Percentiles rank a stretch among this genome's conserved stretches.
Conservation (phyloP, 106 monocot genomes). For the Triglochin maritima region DNA sequence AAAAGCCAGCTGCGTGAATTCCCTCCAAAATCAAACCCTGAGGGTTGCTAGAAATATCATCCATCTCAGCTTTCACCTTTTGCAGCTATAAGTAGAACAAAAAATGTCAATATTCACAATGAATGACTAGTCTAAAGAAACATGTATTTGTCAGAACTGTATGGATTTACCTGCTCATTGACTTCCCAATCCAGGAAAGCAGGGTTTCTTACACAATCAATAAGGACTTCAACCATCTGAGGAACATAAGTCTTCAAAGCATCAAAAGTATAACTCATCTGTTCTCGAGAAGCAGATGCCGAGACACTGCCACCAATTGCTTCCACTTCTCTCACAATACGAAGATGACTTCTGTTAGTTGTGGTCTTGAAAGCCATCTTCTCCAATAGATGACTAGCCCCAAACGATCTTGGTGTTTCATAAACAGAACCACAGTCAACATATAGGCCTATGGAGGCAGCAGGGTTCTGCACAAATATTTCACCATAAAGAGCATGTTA, state of each 20-base stretch:
- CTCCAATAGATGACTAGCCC: slow-evolving; percentile 58
- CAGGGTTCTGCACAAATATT: slow-evolving; percentile 30
- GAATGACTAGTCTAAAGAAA: not conserved
- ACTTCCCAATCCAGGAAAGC: slow-evolving; percentile 83
- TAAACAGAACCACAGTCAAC: slow-evolving; percentile 69
- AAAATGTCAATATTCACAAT: not conserved
- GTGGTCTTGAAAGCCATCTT: slow-evolving; percentile 74
- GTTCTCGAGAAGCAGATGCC: slow-evolving; percentile 67
- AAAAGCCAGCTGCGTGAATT: slow-evolving; percentile 63
- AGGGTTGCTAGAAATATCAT: slow-evolving; percentile 47
- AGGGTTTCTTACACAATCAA: slow-evolving; percentile 65
- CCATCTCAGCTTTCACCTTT: slow-evolving; percentile 54
- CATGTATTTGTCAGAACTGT: no score
- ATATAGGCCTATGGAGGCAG: slow-evolving; percentile 62
- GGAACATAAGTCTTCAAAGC: slow-evolving; percentile 69
- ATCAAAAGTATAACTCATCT: slow-evolving; percentile 72
- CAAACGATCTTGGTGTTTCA: slow-evolving; percentile 42
- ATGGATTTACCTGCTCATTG: slow-evolving; percentile 57
- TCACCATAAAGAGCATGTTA: not conserved
- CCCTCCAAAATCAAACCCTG: slow-evolving; percentile 64
- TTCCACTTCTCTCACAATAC: slow-evolving; percentile 66
- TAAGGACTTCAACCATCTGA: slow-evolving; percentile 79
- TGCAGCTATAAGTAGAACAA: slow-evolving; percentile 31
- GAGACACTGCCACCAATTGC: slow-evolving; percentile 64
- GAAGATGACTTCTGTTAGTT: slow-evolving; percentile 64